These are phyloP conservation scores for Collybiopsis luxurians DNA, from an alignment of 768 basidiomycete species.

Conservation along the genomic window DNA sequence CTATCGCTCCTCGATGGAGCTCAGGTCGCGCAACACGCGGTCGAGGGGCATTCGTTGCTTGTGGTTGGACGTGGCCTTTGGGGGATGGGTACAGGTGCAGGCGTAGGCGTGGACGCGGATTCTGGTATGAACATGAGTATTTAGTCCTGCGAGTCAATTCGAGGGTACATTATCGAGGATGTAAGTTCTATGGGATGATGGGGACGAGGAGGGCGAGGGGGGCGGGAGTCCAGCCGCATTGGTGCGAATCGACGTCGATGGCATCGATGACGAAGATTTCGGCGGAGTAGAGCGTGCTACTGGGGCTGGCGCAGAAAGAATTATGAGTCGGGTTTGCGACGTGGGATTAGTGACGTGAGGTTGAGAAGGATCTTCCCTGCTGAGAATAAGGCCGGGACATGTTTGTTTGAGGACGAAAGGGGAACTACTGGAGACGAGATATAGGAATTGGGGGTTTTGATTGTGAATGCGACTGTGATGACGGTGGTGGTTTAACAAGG, in stretches of 20 bases:
- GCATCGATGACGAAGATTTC: not conserved
- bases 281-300: not conserved
- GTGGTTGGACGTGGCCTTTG: constrained; percentile 3
- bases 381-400: not conserved
- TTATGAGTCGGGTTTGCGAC: not conserved
- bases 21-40: not conserved
- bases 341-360: constrained; percentile 3
- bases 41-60: not conserved
- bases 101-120: not conserved
- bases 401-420: not conserved
- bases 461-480: not conserved
- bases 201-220: not conserved
- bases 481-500: not conserved
- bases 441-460: no score
- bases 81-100: no score
- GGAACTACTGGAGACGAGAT: not conserved
- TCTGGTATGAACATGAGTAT: not conserved
- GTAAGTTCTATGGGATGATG: no score
- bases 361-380: not conserved
- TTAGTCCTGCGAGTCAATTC: not conserved
- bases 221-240: not conserved
- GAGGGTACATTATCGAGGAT: not conserved
- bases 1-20: not conserved
- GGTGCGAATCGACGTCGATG: constrained; percentile 1
- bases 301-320: no score